phyloP scores from a whole-genome alignment of 306 rosid species.

The Luffa acutangula region DNA sequence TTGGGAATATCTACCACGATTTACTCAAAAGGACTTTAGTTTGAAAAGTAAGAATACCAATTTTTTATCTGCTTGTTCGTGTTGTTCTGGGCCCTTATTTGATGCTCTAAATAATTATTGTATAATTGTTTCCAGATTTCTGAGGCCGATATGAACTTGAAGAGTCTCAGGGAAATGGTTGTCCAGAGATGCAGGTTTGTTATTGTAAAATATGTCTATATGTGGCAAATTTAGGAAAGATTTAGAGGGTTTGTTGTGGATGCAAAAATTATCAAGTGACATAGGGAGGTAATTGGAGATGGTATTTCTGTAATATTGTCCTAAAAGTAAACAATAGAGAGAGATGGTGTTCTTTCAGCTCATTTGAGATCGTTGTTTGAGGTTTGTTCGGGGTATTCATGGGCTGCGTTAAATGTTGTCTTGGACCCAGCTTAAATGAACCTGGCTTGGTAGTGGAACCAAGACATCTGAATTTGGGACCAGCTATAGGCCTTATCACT shows the following conservation, averaged over 20 bases:
- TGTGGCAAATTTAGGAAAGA: background rate
- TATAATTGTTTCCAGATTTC: conserved; percentile 43
- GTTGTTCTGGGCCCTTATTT: background rate
- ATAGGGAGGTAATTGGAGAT: background rate
- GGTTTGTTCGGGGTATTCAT: background rate
- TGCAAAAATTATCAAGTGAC: background rate
- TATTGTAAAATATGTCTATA: background rate
- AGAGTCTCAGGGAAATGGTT: conserved; percentile 67
- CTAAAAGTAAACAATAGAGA: background rate
- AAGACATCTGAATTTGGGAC: background rate
- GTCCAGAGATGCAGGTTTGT: conserved; percentile 72
- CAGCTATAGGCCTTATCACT: background rate
- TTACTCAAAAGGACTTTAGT: background rate
- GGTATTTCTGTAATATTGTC: background rate
- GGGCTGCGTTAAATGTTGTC: background rate
- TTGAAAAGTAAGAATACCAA: background rate
- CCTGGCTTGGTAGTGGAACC: background rate
- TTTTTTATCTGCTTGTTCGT: background rate
- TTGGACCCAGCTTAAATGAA: background rate
- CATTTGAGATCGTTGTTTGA: background rate
- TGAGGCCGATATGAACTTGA: conserved; percentile 59
- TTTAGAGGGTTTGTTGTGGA: background rate
- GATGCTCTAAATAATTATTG: background rate
- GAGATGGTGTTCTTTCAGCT: background rate
- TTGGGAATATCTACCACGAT: background rate